These are phyloP conservation scores for Periconia digitata DNA, from an alignment of 2,329 filamentous ascomycete species.

Conservation along the genomic window DNA sequence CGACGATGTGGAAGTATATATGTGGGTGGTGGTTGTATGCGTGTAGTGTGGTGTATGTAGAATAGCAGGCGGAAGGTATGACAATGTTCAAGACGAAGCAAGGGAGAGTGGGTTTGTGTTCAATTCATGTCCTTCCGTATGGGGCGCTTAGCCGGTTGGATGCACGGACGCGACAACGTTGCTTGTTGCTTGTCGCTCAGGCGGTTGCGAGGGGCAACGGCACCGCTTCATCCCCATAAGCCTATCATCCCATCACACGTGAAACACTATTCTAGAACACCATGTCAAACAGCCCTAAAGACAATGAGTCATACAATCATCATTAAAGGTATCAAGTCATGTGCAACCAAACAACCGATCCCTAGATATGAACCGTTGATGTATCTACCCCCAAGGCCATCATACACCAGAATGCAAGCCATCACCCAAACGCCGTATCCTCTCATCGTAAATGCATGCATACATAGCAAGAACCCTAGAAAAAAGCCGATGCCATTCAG, in stretches of 20 bases:
- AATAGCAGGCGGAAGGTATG: neutral
- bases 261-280: too few species aligned
- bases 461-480: too few species aligned
- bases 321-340: neutral
- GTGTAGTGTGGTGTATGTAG: neutral
- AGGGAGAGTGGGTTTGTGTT: neutral
- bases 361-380: too few species aligned
- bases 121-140: neutral
- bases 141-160: neutral
- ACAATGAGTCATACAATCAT: too few species aligned
- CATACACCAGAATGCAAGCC: neutral
- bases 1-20: neutral
- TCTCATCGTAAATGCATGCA: neutral
- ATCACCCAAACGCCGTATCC: neutral
- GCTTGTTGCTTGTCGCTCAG: neutral
- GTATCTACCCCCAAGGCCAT: neutral
- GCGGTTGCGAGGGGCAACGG: neutral
- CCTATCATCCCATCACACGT: too few species aligned
- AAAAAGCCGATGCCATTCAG: neutral
- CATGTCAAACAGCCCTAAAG: too few species aligned
- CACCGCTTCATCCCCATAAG: neutral
- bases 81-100: too few species aligned
- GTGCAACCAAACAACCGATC: neutral
- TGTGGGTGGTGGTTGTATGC: slow-evolving; percentile 19
- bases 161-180: neutral